Base-by-base conservation (phyloP, 441 rosid species). In the Flueggea neowawraea region DNA sequence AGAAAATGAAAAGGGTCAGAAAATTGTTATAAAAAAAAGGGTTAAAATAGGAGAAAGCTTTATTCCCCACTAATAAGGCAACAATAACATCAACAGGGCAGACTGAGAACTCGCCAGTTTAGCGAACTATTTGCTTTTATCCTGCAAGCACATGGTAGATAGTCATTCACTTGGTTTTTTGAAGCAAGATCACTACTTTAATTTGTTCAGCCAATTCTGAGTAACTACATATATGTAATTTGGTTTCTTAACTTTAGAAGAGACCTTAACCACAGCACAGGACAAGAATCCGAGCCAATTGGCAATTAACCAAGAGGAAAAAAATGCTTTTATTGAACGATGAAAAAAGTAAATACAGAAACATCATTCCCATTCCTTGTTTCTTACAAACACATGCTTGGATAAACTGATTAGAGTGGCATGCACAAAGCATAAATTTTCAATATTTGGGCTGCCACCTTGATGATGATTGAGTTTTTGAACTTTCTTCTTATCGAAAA, bases 111-210 rank as follows among this genome's bases (percentile, higher is more conserved):
- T 74, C 60, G 78, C 88, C 6, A 47, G 61, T 68, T 63, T 48
- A 63, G 67, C 65, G 78, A 75, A 82, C 90, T 88, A 84, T 45
- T 49, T 71, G 22, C 62, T 66, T 60, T 51, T 73, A 31, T 78
- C 73, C 88, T 87, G 82, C 73, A 72, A 64, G 47, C 10, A 61
- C 14, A 74, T 64, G 63, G 5, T 14, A 58, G 4, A 16, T 13
- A 53, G 22, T 51, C 1, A 16, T 31, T 9, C 13, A 53, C 52
- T 16, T 58, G 15, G 47, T 47, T 47, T 6, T 15, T 5, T 10
- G 3, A 10, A 16, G 12, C 13, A 10, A 53, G 11, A 28, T 10
- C 12, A 5, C 5, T 10, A 17, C 5, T 53, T 28, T 51, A 51
- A 4, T 51, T 51, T 51, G 8, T 4, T 14, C 8, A 51, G 8